Evolutionary conservation across 192 early-diverging fungal genomes (phyloP).

Genomic region (Gigaspora rosea): DNA sequence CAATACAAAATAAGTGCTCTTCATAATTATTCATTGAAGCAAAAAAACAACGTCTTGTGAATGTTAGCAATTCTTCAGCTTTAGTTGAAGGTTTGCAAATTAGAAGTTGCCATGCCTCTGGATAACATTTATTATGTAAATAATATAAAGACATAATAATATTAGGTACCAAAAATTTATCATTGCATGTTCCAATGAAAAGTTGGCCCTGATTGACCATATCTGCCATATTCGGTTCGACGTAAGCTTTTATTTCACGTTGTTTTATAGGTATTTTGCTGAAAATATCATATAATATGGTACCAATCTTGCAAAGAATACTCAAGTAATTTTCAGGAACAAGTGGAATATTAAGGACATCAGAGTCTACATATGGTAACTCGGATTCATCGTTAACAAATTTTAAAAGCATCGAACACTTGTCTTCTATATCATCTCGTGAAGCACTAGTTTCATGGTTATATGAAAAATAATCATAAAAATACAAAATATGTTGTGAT

Average conservation of each 20-base stretch:
- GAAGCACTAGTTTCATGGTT: background rate
- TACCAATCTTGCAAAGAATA: conserved; percentile 3
- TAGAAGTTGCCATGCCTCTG: conserved; percentile 19
- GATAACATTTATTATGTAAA: too few species aligned
- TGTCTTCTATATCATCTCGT: background rate
- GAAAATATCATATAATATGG: conserved; percentile 3
- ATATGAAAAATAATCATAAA: conserved; percentile 29
- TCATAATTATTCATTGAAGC: conserved; percentile 13
- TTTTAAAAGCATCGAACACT: background rate
- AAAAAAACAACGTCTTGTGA: conserved; percentile 33
- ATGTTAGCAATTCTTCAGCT: conserved; percentile 24
- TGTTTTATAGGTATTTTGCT: background rate
- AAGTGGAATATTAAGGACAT: conserved; percentile 1
- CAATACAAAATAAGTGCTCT: conserved; percentile 28
- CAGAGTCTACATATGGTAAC: background rate
- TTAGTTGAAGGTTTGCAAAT: conserved; percentile 31
- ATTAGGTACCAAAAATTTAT: conserved; percentile 27
- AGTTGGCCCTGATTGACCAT: conserved; percentile 25
- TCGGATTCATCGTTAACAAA: background rate
- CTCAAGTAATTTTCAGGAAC: background rate
- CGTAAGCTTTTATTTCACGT: background rate
- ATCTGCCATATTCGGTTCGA: conserved; percentile 8
- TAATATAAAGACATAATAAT: too few species aligned
- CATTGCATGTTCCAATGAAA: conserved; percentile 29
- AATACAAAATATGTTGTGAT: conserved; percentile 29